Percentiles rank a stretch among this genome's conserved stretches.
These are phyloP conservation scores for Monilinia fructigena DNA, from an alignment of 2,329 filamentous ascomycete species.

Conservation along the genomic window DNA sequence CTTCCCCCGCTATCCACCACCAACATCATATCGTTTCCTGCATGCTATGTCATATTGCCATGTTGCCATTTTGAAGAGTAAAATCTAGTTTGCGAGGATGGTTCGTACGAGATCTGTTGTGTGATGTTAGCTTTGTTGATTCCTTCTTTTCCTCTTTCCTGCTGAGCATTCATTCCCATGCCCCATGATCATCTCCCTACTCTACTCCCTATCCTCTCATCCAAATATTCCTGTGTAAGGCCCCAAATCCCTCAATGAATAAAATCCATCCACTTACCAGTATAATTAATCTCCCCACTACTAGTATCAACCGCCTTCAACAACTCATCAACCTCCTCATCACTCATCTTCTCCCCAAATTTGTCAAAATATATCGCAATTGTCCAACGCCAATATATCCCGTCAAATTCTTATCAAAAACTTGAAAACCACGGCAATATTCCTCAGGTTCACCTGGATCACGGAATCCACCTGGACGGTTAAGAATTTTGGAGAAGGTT, in stretches of 20 bases:
- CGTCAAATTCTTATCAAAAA: slow-evolving; percentile 98
- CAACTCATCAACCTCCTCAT: slow-evolving; percentile 97
- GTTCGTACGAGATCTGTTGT: slow-evolving; percentile 74
- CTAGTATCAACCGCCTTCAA: slow-evolving; percentile 97
- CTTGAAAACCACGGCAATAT: slow-evolving; percentile 98
- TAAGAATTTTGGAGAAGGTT: slow-evolving; percentile 92
- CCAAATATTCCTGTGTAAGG: too few relatives aligned
- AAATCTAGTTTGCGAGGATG: slow-evolving; percentile 74
- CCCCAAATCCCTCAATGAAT: neutral
- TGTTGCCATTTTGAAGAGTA: neutral
- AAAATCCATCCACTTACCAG: slow-evolving; percentile 57
- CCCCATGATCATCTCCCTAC: neutral
- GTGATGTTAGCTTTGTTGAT: slow-evolving; percentile 21
- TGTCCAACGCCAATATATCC: slow-evolving; percentile 97
- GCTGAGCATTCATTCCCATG: neutral
- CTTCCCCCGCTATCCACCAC: neutral
- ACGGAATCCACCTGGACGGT: slow-evolving; percentile 96
- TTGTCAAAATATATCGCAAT: slow-evolving; percentile 96
- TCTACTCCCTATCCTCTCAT: too few relatives aligned
- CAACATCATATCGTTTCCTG: neutral
- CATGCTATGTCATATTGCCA: neutral
- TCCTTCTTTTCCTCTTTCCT: slow-evolving; percentile 3
- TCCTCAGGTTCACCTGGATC: slow-evolving; percentile 97
- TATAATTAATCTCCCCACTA: slow-evolving; percentile 97
- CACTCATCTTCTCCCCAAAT: slow-evolving; percentile 98